These are phyloP conservation scores for Ogataea saltuana DNA, from an alignment of 805 yeast species.

Conservation along the genomic window DNA sequence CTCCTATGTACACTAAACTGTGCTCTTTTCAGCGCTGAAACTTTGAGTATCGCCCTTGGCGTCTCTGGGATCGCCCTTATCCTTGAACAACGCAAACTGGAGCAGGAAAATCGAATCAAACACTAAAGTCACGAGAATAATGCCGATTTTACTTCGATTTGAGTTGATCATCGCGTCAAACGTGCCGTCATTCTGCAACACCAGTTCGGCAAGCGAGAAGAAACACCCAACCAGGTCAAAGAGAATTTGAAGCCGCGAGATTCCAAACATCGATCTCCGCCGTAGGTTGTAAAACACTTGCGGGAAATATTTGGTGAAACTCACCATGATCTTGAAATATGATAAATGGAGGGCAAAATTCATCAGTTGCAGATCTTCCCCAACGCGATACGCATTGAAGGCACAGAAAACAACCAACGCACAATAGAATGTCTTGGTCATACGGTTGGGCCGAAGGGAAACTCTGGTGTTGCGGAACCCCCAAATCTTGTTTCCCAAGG, in stretches of 20 bases:
- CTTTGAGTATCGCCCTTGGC: not conserved
- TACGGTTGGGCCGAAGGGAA: constrained; percentile 25
- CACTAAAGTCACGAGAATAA: constrained; percentile 38
- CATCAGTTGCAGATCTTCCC: constrained; percentile 28
- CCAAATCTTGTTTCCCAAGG: constrained; percentile 36
- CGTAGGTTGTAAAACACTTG: constrained; percentile 44
- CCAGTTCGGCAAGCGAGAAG: constrained; percentile 41
- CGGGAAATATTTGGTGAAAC: constrained; percentile 51
- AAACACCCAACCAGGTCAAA: constrained; percentile 46
- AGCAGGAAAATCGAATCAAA: constrained; percentile 32
- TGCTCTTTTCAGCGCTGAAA: not conserved
- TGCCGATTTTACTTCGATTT: constrained; percentile 47
- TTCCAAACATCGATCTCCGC: constrained; percentile 48
- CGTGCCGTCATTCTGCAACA: constrained; percentile 37
- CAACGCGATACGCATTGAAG: constrained; percentile 16
- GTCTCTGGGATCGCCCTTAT: not conserved
- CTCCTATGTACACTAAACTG: not conserved
- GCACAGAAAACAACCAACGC: constrained; percentile 15
- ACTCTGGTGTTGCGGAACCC: constrained; percentile 36
- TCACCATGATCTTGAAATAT: constrained; percentile 44
- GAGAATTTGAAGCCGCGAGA: constrained; percentile 41
- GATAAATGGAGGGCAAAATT: constrained; percentile 45
- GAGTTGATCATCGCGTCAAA: constrained; percentile 31
- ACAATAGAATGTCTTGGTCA: constrained; percentile 24
- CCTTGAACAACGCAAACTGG: constrained; percentile 24